These are phyloP conservation scores for Lipomyces spencermartinsiae DNA, from an alignment of 805 yeast genomes.

Conservation along the genomic window DNA sequence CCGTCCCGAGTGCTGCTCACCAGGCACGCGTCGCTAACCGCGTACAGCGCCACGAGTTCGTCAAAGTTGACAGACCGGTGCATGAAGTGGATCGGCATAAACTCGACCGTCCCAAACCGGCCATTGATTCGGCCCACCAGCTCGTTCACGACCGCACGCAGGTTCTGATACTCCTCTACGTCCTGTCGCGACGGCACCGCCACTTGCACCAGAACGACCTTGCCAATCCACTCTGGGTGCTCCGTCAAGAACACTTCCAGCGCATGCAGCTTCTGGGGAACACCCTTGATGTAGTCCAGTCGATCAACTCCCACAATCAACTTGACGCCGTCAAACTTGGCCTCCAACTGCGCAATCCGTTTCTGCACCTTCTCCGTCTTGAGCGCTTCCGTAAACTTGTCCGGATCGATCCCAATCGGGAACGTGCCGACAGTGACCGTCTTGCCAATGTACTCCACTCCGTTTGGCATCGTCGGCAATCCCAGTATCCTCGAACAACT, in stretches of 20 bases:
- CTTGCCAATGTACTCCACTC: constrained; percentile 77
- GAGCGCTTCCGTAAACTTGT: constrained; percentile 82
- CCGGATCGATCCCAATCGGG: constrained; percentile 99
- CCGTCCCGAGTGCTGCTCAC: constrained; percentile 97
- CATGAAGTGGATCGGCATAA: constrained; percentile 96
- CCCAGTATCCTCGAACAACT: constrained; percentile 84
- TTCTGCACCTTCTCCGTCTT: constrained; percentile 64
- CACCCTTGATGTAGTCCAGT: constrained; percentile 95
- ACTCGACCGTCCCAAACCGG: constrained; percentile 93
- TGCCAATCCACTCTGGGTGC: constrained; percentile 98
- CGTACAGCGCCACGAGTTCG: constrained; percentile 86
- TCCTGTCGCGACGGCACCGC: constrained; percentile 98
- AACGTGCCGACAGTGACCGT: constrained; percentile 90
- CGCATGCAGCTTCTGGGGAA: constrained; percentile 96
- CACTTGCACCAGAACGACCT: constrained; percentile 91
- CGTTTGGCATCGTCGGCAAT: constrained; percentile 86
- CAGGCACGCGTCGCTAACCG: constrained; percentile 85
- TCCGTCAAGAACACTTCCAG: constrained; percentile 89
- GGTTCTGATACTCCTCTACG: constrained; percentile 94
- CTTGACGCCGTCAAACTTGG: constrained; percentile 75
- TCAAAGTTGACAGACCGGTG: constrained; percentile 91
- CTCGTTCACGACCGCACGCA: constrained; percentile 94
- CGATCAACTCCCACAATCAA: constrained; percentile 97
- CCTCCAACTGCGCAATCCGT: constrained; percentile 67
- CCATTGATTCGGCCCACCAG: constrained; percentile 97